These are phyloP conservation scores for Colletotrichum falcatum DNA, from an alignment of 2,329 filamentous ascomycete species.

Conservation along the genomic window DNA sequence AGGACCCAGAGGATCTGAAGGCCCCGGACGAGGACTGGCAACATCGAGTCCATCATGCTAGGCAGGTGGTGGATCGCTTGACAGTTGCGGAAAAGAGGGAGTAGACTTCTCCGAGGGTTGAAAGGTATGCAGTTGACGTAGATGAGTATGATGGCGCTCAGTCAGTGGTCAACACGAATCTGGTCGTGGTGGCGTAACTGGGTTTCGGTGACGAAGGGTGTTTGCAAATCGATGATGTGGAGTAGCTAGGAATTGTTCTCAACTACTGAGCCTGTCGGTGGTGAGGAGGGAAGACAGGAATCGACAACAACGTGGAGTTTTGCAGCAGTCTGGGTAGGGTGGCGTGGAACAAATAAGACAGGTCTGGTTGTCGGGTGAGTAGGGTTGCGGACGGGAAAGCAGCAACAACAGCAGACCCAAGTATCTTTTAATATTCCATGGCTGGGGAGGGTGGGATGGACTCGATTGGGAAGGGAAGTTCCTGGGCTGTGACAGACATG, in stretches of 20 bases:
- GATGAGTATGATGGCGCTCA: background rate
- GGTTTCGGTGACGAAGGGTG: slow-evolving; percentile 4
- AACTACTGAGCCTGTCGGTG: slow-evolving; percentile 11
- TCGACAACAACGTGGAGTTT: background rate
- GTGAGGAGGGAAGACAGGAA: slow-evolving; percentile 2
- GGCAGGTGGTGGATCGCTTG: background rate
- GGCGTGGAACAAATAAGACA: slow-evolving; percentile 35
- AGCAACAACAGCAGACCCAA: too few relatives aligned
- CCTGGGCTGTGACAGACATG: slow-evolving; percentile 13
- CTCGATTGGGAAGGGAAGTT: slow-evolving; percentile 4
- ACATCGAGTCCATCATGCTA: slow-evolving; percentile 53
- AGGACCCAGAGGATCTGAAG: slow-evolving; percentile 65
- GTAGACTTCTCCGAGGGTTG: background rate
- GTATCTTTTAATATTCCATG: slow-evolving; percentile 37
- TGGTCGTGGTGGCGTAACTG: slow-evolving; percentile 16
- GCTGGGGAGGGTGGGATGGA: slow-evolving; percentile 21
- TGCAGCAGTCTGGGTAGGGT: slow-evolving; percentile 13
- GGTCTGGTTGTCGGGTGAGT: slow-evolving; percentile 35
- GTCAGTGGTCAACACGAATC: slow-evolving; percentile 1
- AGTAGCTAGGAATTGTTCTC: background rate
- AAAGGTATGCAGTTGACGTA: slow-evolving; percentile 14
- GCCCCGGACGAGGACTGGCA: slow-evolving; percentile 61
- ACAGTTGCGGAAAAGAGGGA: background rate
- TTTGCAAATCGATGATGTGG: background rate
- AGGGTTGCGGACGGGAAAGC: slow-evolving; percentile 15